These are phyloP conservation scores for Suillus tomentosus DNA, from an alignment of 768 basidiomycete species.

Conservation along the genomic window DNA sequence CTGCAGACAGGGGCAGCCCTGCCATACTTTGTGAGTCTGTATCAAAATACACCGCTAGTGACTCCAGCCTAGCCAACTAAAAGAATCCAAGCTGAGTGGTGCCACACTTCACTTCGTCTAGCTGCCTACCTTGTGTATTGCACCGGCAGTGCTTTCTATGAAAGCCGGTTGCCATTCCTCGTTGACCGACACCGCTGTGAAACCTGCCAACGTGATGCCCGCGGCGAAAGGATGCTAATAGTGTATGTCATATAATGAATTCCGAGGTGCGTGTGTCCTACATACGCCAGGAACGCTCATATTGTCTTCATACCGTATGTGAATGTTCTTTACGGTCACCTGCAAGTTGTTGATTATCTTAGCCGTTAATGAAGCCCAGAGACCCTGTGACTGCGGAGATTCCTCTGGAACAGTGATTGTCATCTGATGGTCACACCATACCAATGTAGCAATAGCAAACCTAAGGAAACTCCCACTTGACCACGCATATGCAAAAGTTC, in stretches of 20 bases:
- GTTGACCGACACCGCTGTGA: conserved; percentile 88
- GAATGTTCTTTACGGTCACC: conserved; percentile 93
- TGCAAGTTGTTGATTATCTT: conserved; percentile 97
- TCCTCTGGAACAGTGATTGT: conserved; percentile 38
- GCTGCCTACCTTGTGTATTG: conserved; percentile 79
- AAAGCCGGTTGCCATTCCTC: conserved; percentile 88
- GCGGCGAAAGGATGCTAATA: conserved; percentile 90
- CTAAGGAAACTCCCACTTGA: conserved; percentile 51
- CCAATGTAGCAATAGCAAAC: conserved; percentile 33
- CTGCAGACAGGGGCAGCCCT: conserved; percentile 62
- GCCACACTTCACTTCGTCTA: not conserved
- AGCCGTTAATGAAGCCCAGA: conserved; percentile 78
- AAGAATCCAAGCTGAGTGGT: conserved; percentile 12
- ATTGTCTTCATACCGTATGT: conserved; percentile 95
- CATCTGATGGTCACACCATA: not conserved
- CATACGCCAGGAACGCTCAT: conserved; percentile 89
- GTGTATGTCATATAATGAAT: not conserved
- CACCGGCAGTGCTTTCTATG: conserved; percentile 84
- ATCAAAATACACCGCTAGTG: conserved; percentile 91
- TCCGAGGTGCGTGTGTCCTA: conserved; percentile 14
- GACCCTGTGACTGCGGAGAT: conserved; percentile 77
- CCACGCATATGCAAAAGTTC: conserved; percentile 76
- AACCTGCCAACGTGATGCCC: conserved; percentile 85
- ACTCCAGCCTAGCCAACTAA: conserved; percentile 83
- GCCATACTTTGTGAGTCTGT: conserved; percentile 85